phyloP scores from a whole-genome alignment of 129 eudicot genomes.

The Flaveria trinervia region DNA sequence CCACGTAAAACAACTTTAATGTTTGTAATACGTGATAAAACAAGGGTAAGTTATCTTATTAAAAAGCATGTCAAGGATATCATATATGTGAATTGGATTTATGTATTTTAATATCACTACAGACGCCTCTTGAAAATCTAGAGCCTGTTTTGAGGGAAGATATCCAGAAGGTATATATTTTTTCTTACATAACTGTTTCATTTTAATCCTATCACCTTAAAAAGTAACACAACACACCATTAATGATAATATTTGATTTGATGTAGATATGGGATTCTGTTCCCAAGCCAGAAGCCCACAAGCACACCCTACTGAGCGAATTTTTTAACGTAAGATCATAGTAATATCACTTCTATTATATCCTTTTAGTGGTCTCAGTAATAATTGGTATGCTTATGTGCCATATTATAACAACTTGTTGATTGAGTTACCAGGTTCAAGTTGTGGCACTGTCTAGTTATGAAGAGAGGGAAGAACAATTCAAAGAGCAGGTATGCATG shows the following conservation, averaged over 20 bases:
- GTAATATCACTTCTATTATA: not conserved
- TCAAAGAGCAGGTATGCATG: constrained; percentile 82
- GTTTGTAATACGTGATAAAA: constrained; percentile 98
- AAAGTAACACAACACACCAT: not conserved
- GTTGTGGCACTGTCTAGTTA: constrained; percentile 94
- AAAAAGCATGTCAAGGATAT: not conserved
- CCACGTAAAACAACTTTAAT: constrained; percentile 98
- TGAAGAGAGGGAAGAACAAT: constrained; percentile 99
- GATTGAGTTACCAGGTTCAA: constrained; percentile 65
- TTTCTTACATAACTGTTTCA: constrained; percentile 7
- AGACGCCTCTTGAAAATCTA: constrained; percentile 93
- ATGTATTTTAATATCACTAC: constrained; percentile 26
- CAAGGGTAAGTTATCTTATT: constrained; percentile 61
- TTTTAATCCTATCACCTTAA: constrained; percentile 4
- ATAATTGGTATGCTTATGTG: not conserved
- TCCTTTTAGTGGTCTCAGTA: not conserved
- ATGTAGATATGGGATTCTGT: constrained; percentile 94
- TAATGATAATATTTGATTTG: constrained; percentile 17
- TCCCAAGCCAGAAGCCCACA: constrained; percentile 98
- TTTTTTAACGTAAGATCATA: constrained; percentile 84
- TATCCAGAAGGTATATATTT: constrained; percentile 68
- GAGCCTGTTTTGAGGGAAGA: constrained; percentile 96
- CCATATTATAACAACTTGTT: constrained; percentile 16
- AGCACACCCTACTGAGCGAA: constrained; percentile 86
- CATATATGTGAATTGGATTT: constrained; percentile 10